Evolutionary conservation across 257 asterid genomes (phyloP).

Genomic region (Petrea volubilis): DNA sequence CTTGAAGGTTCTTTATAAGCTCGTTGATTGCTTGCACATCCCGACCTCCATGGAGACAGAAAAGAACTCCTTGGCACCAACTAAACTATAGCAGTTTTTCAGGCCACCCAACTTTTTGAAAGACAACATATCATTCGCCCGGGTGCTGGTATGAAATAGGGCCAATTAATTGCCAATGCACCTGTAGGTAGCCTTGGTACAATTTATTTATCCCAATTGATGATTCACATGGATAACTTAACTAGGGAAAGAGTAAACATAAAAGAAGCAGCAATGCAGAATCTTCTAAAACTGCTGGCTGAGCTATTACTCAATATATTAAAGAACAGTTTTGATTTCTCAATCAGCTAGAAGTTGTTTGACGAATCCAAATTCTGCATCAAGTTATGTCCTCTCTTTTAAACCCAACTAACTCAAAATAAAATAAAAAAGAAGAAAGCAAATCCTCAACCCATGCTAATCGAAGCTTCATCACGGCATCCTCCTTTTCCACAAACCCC

Average conservation of each 20-base stretch:
- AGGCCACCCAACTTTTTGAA: background rate
- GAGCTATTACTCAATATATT: background rate
- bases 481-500: background rate
- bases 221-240: background rate
- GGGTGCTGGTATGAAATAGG: background rate
- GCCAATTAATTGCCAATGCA: background rate
- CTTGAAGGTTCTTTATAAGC: background rate
- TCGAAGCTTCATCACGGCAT: background rate
- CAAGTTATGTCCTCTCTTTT: background rate
- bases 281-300: background rate
- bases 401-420: background rate
- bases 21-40: background rate
- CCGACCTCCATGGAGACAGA: background rate
- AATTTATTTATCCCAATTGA: background rate
- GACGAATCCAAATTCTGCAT: background rate
- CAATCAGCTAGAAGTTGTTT: conserved; percentile 8
- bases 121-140: background rate
- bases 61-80: background rate
- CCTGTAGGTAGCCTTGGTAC: too few species aligned
- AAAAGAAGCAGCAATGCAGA: background rate
- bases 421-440: too few species aligned
- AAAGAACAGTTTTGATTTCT: background rate
- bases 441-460: conserved; percentile 5
- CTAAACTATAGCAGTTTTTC: background rate
- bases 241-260: background rate